Conservation (phyloP, 2,329 filamentous ascomycete genomes). For the Leptosphaerulina australis region DNA sequence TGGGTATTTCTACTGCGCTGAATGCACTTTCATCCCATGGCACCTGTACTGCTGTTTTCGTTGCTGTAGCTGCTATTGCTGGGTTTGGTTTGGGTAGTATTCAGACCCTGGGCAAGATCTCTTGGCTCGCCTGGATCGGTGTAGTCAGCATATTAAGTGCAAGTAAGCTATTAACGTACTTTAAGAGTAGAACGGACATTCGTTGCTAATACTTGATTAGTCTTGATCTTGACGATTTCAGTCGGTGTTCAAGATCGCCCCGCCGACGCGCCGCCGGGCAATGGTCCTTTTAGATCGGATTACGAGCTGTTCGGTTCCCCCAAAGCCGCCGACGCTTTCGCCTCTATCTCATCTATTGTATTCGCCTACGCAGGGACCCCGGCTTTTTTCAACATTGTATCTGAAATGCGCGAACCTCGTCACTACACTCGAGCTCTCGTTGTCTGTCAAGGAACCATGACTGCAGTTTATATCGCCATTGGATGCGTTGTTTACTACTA, state of each 20-base stretch:
- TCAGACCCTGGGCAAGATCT: constrained; percentile 43
- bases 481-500: constrained; percentile 72
- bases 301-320: constrained; percentile 27
- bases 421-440: constrained; percentile 63
- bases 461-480: constrained; percentile 67
- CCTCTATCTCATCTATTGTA: constrained; percentile 30
- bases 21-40: constrained; percentile 64
- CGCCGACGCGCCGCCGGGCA: constrained; percentile 26
- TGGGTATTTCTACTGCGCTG: constrained; percentile 53
- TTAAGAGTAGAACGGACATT: neutral
- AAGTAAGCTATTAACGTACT: constrained; percentile 17
- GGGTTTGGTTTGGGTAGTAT: constrained; percentile 56
- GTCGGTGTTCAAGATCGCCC: constrained; percentile 37
- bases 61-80: constrained; percentile 63
- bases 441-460: constrained; percentile 66
- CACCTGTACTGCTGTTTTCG: constrained; percentile 69
- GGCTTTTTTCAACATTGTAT: constrained; percentile 71
- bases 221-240: constrained; percentile 33
- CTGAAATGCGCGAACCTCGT: constrained; percentile 66
- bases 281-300: constrained; percentile 30
- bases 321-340: constrained; percentile 26
- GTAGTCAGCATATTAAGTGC: constrained; percentile 28
- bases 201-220: constrained; percentile 10
- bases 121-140: constrained; percentile 37
- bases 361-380: constrained; percentile 60